A percentile compares a stretch with the other conserved stretches of the same genome.
phyloP scores from a whole-genome alignment of 2,329 filamentous ascomycete species.

The Pseudonectria buxi region DNA sequence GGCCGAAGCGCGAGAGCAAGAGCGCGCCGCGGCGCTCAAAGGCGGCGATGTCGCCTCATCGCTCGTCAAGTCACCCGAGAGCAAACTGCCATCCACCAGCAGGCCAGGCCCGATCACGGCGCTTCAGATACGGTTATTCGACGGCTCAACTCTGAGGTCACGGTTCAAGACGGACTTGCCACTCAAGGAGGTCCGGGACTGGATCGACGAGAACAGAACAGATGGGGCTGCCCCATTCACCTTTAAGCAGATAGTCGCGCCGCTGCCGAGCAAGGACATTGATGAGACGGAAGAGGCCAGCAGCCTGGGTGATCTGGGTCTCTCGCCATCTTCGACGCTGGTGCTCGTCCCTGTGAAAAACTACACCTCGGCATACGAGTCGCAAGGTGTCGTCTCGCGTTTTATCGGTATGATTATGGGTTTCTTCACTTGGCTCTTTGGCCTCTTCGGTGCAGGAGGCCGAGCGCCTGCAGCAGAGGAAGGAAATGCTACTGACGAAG shows the following conservation, averaged over 20 bases:
- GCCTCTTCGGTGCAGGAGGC: constrained; percentile 24
- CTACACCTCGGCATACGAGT: constrained; percentile 37
- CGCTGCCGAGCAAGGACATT: constrained; percentile 67
- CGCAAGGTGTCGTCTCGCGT: constrained; percentile 19
- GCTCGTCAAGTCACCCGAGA: constrained; percentile 26
- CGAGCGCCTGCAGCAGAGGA: constrained; percentile 2
- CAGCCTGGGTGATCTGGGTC: constrained; percentile 60
- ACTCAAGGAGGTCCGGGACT: constrained; percentile 64
- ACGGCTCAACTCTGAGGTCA: constrained; percentile 71
- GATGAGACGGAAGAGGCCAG: constrained; percentile 67
- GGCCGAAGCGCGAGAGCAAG: constrained; percentile 43
- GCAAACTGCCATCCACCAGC: constrained; percentile 23
- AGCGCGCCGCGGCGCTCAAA: constrained; percentile 25
- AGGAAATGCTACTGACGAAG: constrained; percentile 1
- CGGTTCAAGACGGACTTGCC: constrained; percentile 61
- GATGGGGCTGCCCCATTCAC: constrained; percentile 62
- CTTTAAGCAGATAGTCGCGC: constrained; percentile 78
- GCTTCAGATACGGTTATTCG: constrained; percentile 75
- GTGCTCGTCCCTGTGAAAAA: constrained; percentile 66
- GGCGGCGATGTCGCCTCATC: constrained; percentile 23
- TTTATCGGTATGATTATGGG: constrained; percentile 25
- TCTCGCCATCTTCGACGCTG: constrained; percentile 74
- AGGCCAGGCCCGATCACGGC: constrained; percentile 34
- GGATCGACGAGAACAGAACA: constrained; percentile 61
- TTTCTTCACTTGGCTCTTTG: constrained; percentile 31